These are phyloP conservation scores for Podaxis mareebaensis DNA, from an alignment of 768 basidiomycete species.

Conservation along the genomic window DNA sequence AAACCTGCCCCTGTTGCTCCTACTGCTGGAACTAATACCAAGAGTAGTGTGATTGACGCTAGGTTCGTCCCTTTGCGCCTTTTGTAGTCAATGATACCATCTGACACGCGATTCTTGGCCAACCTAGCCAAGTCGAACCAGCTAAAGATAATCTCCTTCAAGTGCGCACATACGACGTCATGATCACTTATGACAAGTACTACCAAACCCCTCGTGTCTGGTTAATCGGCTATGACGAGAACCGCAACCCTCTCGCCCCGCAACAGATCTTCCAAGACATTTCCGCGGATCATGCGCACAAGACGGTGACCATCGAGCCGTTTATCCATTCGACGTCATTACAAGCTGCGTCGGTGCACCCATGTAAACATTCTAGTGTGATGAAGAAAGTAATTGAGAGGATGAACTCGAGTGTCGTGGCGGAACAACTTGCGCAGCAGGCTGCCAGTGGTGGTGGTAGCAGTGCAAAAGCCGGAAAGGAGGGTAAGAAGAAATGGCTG, in stretches of 20 bases:
- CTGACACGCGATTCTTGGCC: slow-evolving; percentile 3
- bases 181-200: slow-evolving; percentile 99
- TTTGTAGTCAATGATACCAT: not conserved
- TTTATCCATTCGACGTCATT: slow-evolving; percentile 92
- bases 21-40: slow-evolving; percentile 15
- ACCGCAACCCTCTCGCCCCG: slow-evolving; percentile 84
- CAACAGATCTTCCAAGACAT: slow-evolving; percentile 96
- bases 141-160: slow-evolving; percentile 85
- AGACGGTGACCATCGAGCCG: slow-evolving; percentile 97
- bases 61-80: slow-evolving; percentile 39
- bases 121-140: slow-evolving; percentile 55
- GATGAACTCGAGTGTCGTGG: slow-evolving; percentile 89
- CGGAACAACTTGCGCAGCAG: slow-evolving; percentile 68
- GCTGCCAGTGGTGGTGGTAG: slow-evolving; percentile 41
- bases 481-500: slow-evolving; percentile 88
- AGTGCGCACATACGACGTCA: slow-evolving; percentile 98
- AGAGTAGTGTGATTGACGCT: slow-evolving; percentile 36
- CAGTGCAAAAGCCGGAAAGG: slow-evolving; percentile 33
- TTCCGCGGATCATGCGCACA: slow-evolving; percentile 94
- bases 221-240: slow-evolving; percentile 97
- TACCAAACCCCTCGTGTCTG: slow-evolving; percentile 99
- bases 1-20: slow-evolving; percentile 25
- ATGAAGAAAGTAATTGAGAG: slow-evolving; percentile 99
- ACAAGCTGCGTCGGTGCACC: slow-evolving; percentile 92
- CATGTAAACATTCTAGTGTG: slow-evolving; percentile 97